Base-by-base conservation (phyloP, 208 protist genomes). In the Leishmania major region DNA sequence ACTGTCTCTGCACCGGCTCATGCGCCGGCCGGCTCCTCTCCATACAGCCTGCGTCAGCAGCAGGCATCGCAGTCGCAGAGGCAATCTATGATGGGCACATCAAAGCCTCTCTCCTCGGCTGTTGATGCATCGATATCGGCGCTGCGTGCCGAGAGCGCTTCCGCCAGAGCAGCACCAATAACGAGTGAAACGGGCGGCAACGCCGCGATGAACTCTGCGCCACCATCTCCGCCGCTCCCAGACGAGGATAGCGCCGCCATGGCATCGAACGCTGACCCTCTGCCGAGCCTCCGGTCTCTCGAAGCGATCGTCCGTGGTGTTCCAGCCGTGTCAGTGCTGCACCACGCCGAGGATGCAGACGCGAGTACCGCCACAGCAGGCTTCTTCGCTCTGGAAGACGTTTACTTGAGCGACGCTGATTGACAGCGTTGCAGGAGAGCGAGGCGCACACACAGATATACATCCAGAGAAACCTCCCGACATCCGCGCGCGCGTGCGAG, bases 351-450 rank as follows among this genome's bases (percentile, higher is more conserved):
- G 7, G 82, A 79, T 0, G 77, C 53, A 8, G 47, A 60, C 37
- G 35, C 70, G 25, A 53, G 53, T 15, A 78, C 37, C n/a, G 28
- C 75, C 53, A 70, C 78, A 5, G 72, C 77, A 4, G 72, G 66
- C n/a, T 75, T 82, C 37, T 86, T 82, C n/a, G 71, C 78, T 3
- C 35, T 86, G 8, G 31, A 78, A 8, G 83, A 86, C 31, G 83
- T 86, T 28, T 43, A 72, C 59, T 51, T 86, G 55, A 86, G 83
- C 72, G 83, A 82, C 40, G 35, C 74, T 0, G 83, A 79, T 28
- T 86, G 35, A 80, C 31, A 55, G 51, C 17, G 51, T 55, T 55
- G 51, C 51, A 55, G 15, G 51, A 55, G 0, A 22, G 51, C 3
- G 51, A 22, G 19, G 35, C 22, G 17, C 22, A 47, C 22, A 25